phyloP scores from a whole-genome alignment of 192 early-diverging fungal genomes.

The Irineochytrium annulatum region DNA sequence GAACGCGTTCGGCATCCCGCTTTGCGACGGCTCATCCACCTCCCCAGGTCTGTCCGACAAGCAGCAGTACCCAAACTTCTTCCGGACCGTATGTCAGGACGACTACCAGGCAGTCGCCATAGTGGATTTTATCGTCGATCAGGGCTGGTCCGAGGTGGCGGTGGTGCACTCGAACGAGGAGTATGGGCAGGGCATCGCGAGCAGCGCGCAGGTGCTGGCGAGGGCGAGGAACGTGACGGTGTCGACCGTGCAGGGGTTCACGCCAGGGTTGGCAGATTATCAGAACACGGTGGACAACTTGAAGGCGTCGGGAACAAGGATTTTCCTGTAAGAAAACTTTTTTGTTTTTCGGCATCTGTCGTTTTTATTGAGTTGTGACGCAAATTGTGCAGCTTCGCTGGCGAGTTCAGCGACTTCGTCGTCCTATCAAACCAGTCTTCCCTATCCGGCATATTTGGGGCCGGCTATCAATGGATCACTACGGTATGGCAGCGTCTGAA shows the following conservation, averaged over 20 bases:
- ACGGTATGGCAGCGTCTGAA: no score
- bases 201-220: not conserved
- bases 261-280: not conserved
- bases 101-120: conserved; percentile 21
- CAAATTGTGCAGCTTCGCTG: no score
- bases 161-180: not conserved
- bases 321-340: conserved; percentile 1
- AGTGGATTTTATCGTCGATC: conserved; percentile 11
- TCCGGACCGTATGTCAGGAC: conserved; percentile 33
- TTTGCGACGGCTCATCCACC: conserved; percentile 35
- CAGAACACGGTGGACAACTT: not conserved
- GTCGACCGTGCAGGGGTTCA: not conserved
- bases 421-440: not conserved
- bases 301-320: not conserved
- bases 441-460: not conserved
- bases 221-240: not conserved
- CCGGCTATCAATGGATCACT: not conserved
- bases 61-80: conserved; percentile 33
- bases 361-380: no score
- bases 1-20: conserved; percentile 18
- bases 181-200: not conserved
- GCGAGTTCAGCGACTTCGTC: not conserved
- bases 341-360: no score
- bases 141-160: conserved; percentile 13
- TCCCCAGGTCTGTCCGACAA: conserved; percentile 19